Evolutionary conservation across 768 basidiomycete genomes (phyloP).

Genomic region (Cubamyces sp.): DNA sequence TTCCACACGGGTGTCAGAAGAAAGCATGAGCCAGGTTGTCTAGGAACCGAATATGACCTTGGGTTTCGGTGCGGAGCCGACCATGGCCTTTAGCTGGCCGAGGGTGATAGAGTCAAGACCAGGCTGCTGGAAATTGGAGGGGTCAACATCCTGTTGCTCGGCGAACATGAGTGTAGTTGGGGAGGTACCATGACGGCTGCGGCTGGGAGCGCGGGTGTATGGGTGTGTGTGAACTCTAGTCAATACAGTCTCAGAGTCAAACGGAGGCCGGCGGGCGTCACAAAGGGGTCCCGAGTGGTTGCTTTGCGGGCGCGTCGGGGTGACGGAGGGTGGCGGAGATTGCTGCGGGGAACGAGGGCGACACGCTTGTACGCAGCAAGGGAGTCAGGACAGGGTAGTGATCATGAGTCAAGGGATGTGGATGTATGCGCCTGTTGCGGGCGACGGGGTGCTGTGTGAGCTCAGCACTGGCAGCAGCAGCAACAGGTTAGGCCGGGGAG

Average conservation of each 20-base stretch:
- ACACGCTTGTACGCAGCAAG: neutral
- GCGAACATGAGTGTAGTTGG: slow-evolving; percentile 31
- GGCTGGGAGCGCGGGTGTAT: slow-evolving; percentile 3
- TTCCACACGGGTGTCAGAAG: slow-evolving; percentile 29
- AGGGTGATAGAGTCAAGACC: slow-evolving; percentile 77
- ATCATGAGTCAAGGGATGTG: slow-evolving; percentile 7
- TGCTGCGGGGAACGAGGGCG: slow-evolving; percentile 7
- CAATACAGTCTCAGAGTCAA: neutral
- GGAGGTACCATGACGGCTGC: slow-evolving; percentile 40
- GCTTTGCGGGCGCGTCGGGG: neutral
- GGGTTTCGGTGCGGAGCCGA: slow-evolving; percentile 69
- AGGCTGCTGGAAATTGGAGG: slow-evolving; percentile 36
- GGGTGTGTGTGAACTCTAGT: neutral
- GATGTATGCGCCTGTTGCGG: neutral
- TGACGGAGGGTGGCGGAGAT: neutral
- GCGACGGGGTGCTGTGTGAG: neutral
- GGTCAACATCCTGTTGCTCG: slow-evolving; percentile 38
- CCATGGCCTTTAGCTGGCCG: slow-evolving; percentile 79
- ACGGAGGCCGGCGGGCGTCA: neutral
- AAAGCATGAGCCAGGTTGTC: slow-evolving; percentile 11
- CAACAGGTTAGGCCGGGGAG: neutral
- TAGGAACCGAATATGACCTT: slow-evolving; percentile 52
- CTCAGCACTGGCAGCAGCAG: neutral
- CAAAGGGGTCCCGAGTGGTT: neutral
- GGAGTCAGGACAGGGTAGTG: neutral